Evolutionary conservation across 176 grass and related monocot genomes (phyloP).

Genomic region (Zoysia pacifica): DNA sequence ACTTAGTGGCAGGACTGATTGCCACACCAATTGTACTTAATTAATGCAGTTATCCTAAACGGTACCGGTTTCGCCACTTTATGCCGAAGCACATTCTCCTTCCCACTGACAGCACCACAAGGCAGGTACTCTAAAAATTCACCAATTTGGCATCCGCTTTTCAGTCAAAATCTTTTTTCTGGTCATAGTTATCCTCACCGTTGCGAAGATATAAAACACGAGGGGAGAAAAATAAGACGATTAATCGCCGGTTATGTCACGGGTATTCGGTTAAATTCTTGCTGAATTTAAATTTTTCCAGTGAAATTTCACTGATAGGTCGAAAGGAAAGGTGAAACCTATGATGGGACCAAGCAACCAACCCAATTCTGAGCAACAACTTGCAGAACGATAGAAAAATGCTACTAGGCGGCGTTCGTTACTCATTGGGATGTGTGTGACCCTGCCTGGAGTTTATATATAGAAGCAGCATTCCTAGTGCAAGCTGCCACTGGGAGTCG

Average conservation of each 20-base stretch:
- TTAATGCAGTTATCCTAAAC: slow-evolving; percentile 41
- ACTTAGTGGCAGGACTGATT: slow-evolving; percentile 60
- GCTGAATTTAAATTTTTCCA: not conserved
- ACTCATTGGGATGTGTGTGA: not conserved
- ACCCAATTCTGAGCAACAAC: not conserved
- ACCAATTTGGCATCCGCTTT: slow-evolving; percentile 33
- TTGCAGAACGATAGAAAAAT: not conserved
- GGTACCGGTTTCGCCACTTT: slow-evolving; percentile 39
- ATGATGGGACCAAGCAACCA: not conserved
- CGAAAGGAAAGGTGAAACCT: not conserved
- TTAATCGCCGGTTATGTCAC: not conserved
- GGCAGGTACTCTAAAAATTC: slow-evolving; percentile 23
- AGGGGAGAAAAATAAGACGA: not conserved
- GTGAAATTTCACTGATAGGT: not conserved
- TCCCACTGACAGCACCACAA: slow-evolving; percentile 30
- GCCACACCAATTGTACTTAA: slow-evolving; percentile 50
- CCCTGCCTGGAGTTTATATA: not conserved
- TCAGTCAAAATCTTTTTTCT: slow-evolving; percentile 36
- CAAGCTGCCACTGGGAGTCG: slow-evolving; percentile 25
- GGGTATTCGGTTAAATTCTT: not conserved
- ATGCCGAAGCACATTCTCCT: slow-evolving; percentile 39
- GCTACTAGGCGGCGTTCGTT: not conserved
- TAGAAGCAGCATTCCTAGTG: not conserved
- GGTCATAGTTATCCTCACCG: not conserved
- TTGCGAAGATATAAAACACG: not conserved